These are phyloP conservation scores for Plasmodium knowlesi DNA, from an alignment of 169 alveolate species.

Conservation along the genomic window DNA sequence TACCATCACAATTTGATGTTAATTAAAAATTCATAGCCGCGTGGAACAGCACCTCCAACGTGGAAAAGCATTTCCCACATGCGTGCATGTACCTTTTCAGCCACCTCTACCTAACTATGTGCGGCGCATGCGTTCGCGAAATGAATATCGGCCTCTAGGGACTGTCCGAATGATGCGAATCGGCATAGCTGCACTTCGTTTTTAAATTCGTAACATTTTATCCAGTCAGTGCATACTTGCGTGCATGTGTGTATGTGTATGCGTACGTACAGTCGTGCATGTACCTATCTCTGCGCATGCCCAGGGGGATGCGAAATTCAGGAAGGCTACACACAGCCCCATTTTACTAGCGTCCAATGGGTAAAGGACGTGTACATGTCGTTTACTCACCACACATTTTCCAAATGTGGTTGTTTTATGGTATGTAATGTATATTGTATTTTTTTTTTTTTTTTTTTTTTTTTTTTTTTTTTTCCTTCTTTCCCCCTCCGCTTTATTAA, in stretches of 20 bases:
- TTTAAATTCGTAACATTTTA: neutral
- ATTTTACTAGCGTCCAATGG: neutral
- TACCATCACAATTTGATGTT: neutral
- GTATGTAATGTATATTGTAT: neutral
- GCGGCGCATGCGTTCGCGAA: neutral
- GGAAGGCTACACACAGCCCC: neutral
- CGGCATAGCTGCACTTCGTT: neutral
- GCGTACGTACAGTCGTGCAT: too few species aligned
- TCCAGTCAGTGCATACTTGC: neutral
- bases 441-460: neutral
- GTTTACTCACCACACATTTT: neutral
- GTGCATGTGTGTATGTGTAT: too few species aligned
- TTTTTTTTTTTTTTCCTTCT: neutral
- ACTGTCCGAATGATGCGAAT: neutral
- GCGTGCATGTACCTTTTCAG: slow-evolving; percentile 7
- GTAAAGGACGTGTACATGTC: neutral
- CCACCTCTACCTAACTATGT: neutral
- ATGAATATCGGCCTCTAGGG: neutral
- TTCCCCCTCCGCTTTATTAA: neutral
- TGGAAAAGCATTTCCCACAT: neutral
- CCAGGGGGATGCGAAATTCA: neutral
- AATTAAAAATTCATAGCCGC: neutral
- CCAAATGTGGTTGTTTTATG: neutral
- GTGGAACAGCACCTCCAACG: neutral
- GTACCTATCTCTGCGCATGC: neutral